A percentile compares a stretch with the other conserved stretches of the same genome.
These are phyloP conservation scores for Amanita subjunquillea DNA, from an alignment of 768 basidiomycete species.

Conservation along the genomic window DNA sequence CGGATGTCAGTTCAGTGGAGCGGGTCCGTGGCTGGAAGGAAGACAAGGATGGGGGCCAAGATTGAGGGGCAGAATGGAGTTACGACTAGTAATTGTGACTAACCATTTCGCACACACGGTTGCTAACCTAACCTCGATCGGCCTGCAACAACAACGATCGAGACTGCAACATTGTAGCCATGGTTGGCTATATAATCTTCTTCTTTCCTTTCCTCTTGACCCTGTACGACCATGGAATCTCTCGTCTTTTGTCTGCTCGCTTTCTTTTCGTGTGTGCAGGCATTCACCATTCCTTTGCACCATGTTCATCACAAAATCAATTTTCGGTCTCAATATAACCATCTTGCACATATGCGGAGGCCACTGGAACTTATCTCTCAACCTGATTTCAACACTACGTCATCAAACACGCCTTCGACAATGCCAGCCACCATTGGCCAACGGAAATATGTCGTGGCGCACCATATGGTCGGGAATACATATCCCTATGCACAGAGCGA, in stretches of 20 bases:
- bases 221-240: not conserved
- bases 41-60: slow-evolving; percentile 39
- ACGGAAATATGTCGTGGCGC: slow-evolving; percentile 43
- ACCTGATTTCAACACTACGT: slow-evolving; percentile 8
- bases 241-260: not conserved
- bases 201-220: not conserved
- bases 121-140: no score
- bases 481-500: slow-evolving; percentile 45
- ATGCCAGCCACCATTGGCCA: slow-evolving; percentile 6
- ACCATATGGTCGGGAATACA: slow-evolving; percentile 60
- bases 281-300: not conserved
- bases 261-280: not conserved
- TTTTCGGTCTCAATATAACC: not conserved
- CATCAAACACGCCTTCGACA: slow-evolving; percentile 4
- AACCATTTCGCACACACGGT: no score
- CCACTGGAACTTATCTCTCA: not conserved
- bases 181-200: not conserved
- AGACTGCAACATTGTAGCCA: not conserved
- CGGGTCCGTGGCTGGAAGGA: slow-evolving; percentile 65
- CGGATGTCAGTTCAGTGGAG: slow-evolving; percentile 53
- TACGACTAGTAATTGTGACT: no score
- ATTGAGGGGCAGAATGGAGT: slow-evolving; percentile 8
- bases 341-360: not conserved
- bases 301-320: not conserved
- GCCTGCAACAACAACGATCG: not conserved